Base-by-base conservation (phyloP, 768 basidiomycete species). In the Tricholoma saponaceum region DNA sequence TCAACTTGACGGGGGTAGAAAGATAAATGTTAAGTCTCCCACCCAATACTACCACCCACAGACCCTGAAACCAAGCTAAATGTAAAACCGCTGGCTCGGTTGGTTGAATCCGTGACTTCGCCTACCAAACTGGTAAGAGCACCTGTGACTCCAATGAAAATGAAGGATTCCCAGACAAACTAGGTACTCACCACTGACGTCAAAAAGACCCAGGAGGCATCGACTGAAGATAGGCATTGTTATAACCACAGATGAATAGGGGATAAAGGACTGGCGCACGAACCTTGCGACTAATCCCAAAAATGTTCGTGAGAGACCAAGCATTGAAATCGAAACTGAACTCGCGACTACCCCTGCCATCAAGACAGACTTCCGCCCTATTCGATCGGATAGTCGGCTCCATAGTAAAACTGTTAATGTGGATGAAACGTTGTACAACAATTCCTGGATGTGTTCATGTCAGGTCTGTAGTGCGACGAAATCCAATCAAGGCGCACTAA, bases 61-160 rank as follows among this genome's bases (percentile, higher is more conserved):
- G 75, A 72, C 77, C 79, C 79, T 2, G 76, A 71, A 3, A 78
- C 72, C 22, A 76, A 74, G 67, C 76, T 68, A 4, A 76, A 61
- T 9, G 75, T 63, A 59, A 76, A 74, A 1, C 73, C 76, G 52
- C 76, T 72, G 4, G 74, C 74, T 44, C 79, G 74, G 62, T 88
- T 88, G 1, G 82, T 80, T 1, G 79, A 70, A 63, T 87, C 86
- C 0, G 86, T 86, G 28, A 88, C 66, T 57, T 88, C 86, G 0
- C 79, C 85, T 71, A 88, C 77, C 64, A 83, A 81, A 61, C 83
- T 86, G 65, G 89, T 90, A 77, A 89, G 84, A 25, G 90, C 86
- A 5, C 85, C 82, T 79, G 55, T 41, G n/a, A 5, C n/a, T n/a
- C n/a, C 25, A 16, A 8, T 51, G 30, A 28, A 13, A 30, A 52